A percentile compares a stretch with the other conserved stretches of the same genome.
Conservation (phyloP, 2,329 filamentous ascomycete genomes). For the Alternaria sp. region DNA sequence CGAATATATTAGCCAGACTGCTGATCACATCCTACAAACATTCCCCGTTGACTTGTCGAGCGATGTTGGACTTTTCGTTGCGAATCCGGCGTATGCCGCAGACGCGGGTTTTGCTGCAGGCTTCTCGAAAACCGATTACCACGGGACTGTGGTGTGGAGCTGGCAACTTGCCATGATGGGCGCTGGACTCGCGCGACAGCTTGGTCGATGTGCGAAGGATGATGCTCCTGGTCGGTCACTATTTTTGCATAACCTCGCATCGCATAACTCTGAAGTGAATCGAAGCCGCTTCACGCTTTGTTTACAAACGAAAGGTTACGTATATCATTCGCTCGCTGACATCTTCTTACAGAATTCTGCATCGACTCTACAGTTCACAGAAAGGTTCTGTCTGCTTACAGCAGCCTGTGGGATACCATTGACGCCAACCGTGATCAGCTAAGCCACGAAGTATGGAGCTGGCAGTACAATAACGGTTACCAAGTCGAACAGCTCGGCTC, state of each 20-base stretch:
- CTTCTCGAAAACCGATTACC: constrained; percentile 67
- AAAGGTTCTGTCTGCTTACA: constrained; percentile 63
- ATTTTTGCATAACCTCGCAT: background rate
- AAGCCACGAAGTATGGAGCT: constrained; percentile 69
- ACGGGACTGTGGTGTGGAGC: constrained; percentile 71
- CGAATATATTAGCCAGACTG: constrained; percentile 64
- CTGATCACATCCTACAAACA: constrained; percentile 64
- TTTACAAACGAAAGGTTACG: background rate
- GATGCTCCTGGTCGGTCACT: constrained; percentile 19
- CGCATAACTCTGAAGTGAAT: too few relatives aligned
- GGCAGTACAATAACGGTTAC: constrained; percentile 63
- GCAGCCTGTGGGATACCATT: constrained; percentile 68
- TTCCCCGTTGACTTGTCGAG: constrained; percentile 69
- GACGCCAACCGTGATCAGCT: constrained; percentile 63
- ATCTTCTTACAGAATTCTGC: constrained; percentile 60
- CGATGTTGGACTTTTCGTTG: constrained; percentile 65
- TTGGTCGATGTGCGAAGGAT: constrained; percentile 59
- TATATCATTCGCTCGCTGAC: constrained; percentile 28
- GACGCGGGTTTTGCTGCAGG: constrained; percentile 56
- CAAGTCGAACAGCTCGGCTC: constrained; percentile 61
- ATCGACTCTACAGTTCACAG: constrained; percentile 53
- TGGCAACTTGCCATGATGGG: constrained; percentile 73
- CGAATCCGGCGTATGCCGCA: constrained; percentile 67
- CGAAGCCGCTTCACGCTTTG: background rate
- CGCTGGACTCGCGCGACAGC: constrained; percentile 65